Conservation (phyloP, 106 monocot genomes). For the Hemerocallis citrina region DNA sequence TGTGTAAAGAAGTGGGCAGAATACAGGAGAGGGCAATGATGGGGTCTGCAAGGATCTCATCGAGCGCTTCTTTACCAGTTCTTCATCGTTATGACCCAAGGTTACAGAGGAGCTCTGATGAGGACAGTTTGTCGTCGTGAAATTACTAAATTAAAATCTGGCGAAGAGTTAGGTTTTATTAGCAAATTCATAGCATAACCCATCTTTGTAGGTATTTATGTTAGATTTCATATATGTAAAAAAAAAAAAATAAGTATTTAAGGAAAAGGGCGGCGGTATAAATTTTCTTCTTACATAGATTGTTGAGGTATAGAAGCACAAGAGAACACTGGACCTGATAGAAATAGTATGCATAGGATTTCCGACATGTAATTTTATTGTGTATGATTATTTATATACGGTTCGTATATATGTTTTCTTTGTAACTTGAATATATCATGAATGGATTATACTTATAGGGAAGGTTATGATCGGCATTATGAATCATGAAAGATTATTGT, state of each 20-base stretch:
- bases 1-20: slow-evolving; percentile 66
- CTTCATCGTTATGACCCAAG: slow-evolving; percentile 22
- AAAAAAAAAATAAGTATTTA: slow-evolving; percentile 1
- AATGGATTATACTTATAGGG: too few relatives aligned
- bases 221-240: slow-evolving; percentile 1
- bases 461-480: too few relatives aligned
- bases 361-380: neutral
- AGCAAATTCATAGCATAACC: too few relatives aligned
- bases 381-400: neutral
- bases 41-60: slow-evolving; percentile 55
- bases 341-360: neutral
- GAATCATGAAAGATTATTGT: too few relatives aligned
- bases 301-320: neutral
- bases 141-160: neutral
- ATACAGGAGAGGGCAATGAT: slow-evolving; percentile 48
- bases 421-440: neutral
- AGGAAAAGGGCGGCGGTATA: neutral
- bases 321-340: neutral
- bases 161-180: neutral
- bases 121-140: slow-evolving; percentile 47
- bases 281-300: slow-evolving; percentile 2
- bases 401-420: neutral
- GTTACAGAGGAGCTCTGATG: slow-evolving; percentile 32
- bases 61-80: slow-evolving; percentile 41
- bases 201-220: slow-evolving; percentile 1